These are phyloP conservation scores for Populus davidiana DNA, from an alignment of 345 rosid species.

Conservation along the genomic window DNA sequence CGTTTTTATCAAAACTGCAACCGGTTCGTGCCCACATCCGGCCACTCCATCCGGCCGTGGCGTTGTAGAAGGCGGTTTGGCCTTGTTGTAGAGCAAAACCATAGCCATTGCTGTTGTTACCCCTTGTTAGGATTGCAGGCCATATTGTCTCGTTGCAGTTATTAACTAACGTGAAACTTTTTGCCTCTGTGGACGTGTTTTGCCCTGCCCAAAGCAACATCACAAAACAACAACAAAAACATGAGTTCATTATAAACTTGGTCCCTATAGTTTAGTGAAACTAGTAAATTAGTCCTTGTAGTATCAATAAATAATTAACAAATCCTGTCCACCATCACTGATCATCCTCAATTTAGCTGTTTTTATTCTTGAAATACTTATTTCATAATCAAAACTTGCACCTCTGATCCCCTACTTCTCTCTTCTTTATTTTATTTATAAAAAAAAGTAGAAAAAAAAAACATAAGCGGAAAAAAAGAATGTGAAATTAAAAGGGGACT, in stretches of 20 bases:
- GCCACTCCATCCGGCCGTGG: slow-evolving; percentile 79
- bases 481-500: no score
- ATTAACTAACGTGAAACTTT: slow-evolving; percentile 61
- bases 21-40: slow-evolving; percentile 87
- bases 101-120: slow-evolving; percentile 48
- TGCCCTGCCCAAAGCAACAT: slow-evolving; percentile 4
- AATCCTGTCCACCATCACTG: not conserved
- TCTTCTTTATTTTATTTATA: no score
- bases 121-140: slow-evolving; percentile 60
- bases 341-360: no score
- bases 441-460: not conserved
- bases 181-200: slow-evolving; percentile 21
- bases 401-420: no score
- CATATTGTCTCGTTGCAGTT: slow-evolving; percentile 62
- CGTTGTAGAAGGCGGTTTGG: slow-evolving; percentile 49
- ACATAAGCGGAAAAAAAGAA: not conserved
- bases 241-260: not conserved
- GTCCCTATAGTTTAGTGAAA: not conserved
- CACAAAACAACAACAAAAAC: not conserved
- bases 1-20: slow-evolving; percentile 58
- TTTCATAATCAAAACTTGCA: not conserved
- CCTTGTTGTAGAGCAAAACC: slow-evolving; percentile 60
- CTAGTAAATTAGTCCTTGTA: not conserved
- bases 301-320: no score
- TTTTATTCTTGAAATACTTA: not conserved